Evolutionary conservation across 2,329 filamentous ascomycete genomes (phyloP), one percentile per base, ranked within the genome.

Genomic region (Fonsecaea pedrosoi): DNA sequence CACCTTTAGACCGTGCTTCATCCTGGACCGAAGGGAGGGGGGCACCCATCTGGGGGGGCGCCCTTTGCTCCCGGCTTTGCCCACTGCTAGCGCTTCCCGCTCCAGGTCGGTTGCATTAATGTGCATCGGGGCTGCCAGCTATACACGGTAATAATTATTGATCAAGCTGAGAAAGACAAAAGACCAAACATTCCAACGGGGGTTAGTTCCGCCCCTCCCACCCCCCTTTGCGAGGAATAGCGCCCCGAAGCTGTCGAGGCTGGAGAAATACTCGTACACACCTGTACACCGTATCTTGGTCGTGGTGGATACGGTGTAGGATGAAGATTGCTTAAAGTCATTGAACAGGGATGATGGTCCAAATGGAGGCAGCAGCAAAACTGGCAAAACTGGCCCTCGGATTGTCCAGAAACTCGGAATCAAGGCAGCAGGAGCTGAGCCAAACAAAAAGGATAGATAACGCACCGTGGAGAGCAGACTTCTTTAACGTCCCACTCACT

Each of bases 41-140:
- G 38, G 40, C 15, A 8, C 35, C 35, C 40, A 18, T 42, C 18
- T 32, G 62, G 25, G 34, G 18, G 38, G 25, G 25, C 40, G 35
- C 18, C 45, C 18, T 37, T 56, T 60, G 2, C 13, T 18, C 21
- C 50, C 58, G 62, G 54, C 66, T 57, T 63, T 61, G 54, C 42
- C 64, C 38, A 50, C 56, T 61, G 53, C 50, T 69, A 66, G 63
- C 56, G 56, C 38, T 58, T 69, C 53, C 64, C 60, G 21, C 56
- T 63, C 60, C 34, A 63, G 62, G 62, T 56, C 55, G 60, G 62
- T 56, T 60, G 65, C 60, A 63, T 54, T 60, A 50, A 42, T 54
- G 45, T 66, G 67, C 67, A 62, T 69, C 63, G 63, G 65, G 35
- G 65, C 42, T 21, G 63, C 63, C 66, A 66, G 63, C 67, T 64